phyloP scores from a whole-genome alignment of 2,329 filamentous ascomycete species.

The Epichloe coenophiala region DNA sequence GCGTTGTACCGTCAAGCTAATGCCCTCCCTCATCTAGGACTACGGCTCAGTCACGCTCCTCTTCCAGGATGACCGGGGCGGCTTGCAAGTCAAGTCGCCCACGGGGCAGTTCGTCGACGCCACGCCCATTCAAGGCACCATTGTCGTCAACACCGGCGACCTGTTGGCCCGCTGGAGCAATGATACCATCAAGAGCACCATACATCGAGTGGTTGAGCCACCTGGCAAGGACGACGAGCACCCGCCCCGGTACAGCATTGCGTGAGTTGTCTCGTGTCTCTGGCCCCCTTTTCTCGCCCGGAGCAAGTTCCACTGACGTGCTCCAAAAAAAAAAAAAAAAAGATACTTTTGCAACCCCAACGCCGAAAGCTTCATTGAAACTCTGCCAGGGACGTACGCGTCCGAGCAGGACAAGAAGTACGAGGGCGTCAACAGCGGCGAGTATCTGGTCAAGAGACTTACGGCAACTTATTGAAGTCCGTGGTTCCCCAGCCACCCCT shows the following conservation, averaged over 20 bases:
- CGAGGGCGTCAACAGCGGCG: slow-evolving; percentile 58
- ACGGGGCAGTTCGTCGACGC: slow-evolving; percentile 70
- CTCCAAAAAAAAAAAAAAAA: background rate
- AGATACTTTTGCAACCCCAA: slow-evolving; percentile 86
- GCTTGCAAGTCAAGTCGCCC: slow-evolving; percentile 51
- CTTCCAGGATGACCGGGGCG: slow-evolving; percentile 45
- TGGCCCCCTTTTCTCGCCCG: background rate
- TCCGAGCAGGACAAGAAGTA: slow-evolving; percentile 63
- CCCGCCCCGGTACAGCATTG: slow-evolving; percentile 73
- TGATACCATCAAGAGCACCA: slow-evolving; percentile 78
- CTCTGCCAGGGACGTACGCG: slow-evolving; percentile 63
- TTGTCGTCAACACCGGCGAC: slow-evolving; percentile 84
- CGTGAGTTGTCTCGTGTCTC: slow-evolving; percentile 30
- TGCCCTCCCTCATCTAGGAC: slow-evolving; percentile 22
- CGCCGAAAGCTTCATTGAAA: slow-evolving; percentile 61
- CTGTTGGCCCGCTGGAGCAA: slow-evolving; percentile 81
- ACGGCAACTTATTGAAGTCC: slow-evolving; percentile 51
- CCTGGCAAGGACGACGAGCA: slow-evolving; percentile 47
- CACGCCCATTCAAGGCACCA: slow-evolving; percentile 65
- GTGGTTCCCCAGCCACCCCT: too few relatives aligned
- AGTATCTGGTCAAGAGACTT: slow-evolving; percentile 69
- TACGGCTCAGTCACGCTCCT: slow-evolving; percentile 48
- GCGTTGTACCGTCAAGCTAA: background rate
- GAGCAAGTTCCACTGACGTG: background rate
- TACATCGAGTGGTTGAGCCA: slow-evolving; percentile 82